Percentiles rank a stretch among this genome's conserved stretches.
Conservation (phyloP, 148 eudicot genomes). For the Limonium bicolor region DNA sequence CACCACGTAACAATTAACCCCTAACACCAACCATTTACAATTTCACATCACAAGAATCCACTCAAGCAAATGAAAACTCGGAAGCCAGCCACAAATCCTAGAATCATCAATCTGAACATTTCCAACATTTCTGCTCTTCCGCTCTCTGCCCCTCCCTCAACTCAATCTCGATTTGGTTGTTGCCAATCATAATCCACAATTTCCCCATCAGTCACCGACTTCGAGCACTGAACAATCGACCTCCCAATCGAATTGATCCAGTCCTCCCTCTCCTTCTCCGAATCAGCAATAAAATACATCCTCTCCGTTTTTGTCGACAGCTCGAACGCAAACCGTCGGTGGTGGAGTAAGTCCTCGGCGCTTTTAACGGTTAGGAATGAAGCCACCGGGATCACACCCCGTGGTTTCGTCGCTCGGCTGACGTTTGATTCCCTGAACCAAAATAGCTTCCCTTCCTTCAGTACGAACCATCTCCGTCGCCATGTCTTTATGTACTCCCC, state of each 20-base stretch:
- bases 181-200: conserved; percentile 42
- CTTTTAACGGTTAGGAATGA: conserved; percentile 69
- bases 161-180: too few relatives aligned
- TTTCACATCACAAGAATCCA: too few relatives aligned
- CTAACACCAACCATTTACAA: too few relatives aligned
- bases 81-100: too few relatives aligned
- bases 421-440: conserved; percentile 77
- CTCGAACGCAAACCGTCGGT: conserved; percentile 63
- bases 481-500: conserved; percentile 96
- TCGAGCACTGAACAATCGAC: conserved; percentile 72
- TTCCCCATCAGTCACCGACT: conserved; percentile 65
- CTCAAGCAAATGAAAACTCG: too few relatives aligned
- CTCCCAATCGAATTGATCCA: conserved; percentile 92
- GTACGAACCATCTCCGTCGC: conserved; percentile 84
- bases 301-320: conserved; percentile 57
- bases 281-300: conserved; percentile 83
- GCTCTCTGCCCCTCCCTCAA: too few relatives aligned
- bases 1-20: too few relatives aligned
- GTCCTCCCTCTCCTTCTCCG: conserved; percentile 87
- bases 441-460: conserved; percentile 79
- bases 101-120: too few relatives aligned
- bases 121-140: too few relatives aligned
- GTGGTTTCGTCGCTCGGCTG: conserved; percentile 44
- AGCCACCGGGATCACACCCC: conserved; percentile 69
- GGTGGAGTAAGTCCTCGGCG: conserved; percentile 69